These are phyloP conservation scores for Lentinus tigrinus DNA, from an alignment of 768 basidiomycete genomes.

Conservation along the genomic window DNA sequence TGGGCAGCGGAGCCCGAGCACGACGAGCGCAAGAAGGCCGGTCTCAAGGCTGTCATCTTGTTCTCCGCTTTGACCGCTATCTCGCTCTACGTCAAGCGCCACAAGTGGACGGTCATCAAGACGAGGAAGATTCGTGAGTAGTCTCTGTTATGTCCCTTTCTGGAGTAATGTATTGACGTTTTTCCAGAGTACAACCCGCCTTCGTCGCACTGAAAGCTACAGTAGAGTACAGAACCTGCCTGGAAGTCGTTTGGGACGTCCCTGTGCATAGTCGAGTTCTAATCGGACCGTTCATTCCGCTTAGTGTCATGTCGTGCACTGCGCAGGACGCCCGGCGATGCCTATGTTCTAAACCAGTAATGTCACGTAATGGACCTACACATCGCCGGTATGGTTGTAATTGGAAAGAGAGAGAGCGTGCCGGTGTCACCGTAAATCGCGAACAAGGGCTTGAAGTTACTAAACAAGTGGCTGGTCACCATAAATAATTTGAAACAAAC, in stretches of 20 bases:
- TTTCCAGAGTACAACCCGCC: conserved; percentile 62
- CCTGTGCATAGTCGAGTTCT: conserved; percentile 14
- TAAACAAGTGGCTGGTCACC: not conserved
- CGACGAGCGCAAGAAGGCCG: conserved; percentile 96
- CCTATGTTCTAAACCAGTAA: conserved; percentile 7
- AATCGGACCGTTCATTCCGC: conserved; percentile 15
- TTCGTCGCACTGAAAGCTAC: conserved; percentile 32
- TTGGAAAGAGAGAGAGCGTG: too few relatives aligned
- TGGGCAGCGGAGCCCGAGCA: conserved; percentile 99
- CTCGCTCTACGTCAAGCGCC: conserved; percentile 88
- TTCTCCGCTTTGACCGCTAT: conserved; percentile 82
- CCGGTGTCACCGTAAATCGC: too few relatives aligned
- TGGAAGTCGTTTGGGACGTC: conserved; percentile 3
- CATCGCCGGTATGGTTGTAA: too few relatives aligned
- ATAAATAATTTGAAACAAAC: not conserved
- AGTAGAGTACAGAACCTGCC: conserved; percentile 16
- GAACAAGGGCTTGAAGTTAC: not conserved
- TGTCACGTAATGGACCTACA: conserved; percentile 7
- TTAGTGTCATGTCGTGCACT: not conserved
- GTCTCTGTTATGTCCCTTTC: not conserved
- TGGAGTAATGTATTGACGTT: not conserved
- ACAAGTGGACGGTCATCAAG: conserved; percentile 93
- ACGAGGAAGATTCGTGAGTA: conserved; percentile 84
- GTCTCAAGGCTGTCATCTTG: conserved; percentile 92
- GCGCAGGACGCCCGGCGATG: not conserved